Evolutionary conservation across 257 asterid species (phyloP).

Genomic region (Anisodus tanguticus): DNA sequence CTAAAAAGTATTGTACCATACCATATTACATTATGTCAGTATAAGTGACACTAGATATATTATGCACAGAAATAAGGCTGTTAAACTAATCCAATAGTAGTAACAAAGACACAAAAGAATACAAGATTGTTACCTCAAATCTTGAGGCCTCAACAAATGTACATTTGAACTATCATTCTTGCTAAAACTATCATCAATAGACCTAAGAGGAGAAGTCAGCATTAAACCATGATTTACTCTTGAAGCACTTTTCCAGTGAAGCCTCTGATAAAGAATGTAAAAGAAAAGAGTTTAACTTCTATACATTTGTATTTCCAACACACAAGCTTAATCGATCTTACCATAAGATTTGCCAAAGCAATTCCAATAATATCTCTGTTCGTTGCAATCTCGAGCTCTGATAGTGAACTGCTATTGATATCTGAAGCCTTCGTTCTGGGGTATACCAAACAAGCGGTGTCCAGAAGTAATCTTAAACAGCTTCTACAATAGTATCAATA

Average conservation of each 20-base stretch:
- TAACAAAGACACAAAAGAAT: constrained; percentile 29
- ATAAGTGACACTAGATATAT: background rate
- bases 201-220: constrained; percentile 84
- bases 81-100: background rate
- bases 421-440: constrained; percentile 89
- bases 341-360: constrained; percentile 88
- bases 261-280: constrained; percentile 63
- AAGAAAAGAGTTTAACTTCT: background rate
- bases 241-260: constrained; percentile 93
- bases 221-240: constrained; percentile 72
- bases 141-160: constrained; percentile 82
- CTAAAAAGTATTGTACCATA: constrained; percentile 42
- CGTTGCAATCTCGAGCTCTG: constrained; percentile 80
- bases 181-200: constrained; percentile 45
- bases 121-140: constrained; percentile 64
- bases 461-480: constrained; percentile 80
- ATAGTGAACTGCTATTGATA: constrained; percentile 67
- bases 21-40: constrained; percentile 30
- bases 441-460: constrained; percentile 73
- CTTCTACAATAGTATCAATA: constrained; percentile 53
- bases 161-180: constrained; percentile 48
- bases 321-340: constrained; percentile 42
- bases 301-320: too few species aligned
- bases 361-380: constrained; percentile 84
- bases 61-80: constrained; percentile 31